These are phyloP conservation scores for Ceratobasidium sp. DNA, from an alignment of 1,284 basidiomycete genomes.

Conservation along the genomic window DNA sequence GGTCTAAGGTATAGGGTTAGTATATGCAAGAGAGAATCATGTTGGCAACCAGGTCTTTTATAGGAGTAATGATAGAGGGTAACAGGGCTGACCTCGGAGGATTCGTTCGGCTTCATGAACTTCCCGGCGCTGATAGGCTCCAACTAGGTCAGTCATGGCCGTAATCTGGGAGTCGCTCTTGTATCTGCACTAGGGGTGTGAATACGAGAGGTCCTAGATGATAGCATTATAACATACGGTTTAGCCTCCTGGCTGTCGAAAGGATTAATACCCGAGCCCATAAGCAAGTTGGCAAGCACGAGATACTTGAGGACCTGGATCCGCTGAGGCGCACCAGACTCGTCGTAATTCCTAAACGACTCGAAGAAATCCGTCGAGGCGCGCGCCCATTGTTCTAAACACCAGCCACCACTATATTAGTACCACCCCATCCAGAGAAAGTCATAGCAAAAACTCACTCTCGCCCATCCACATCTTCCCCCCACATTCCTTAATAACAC, in stretches of 20 bases:
- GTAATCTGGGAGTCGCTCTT: slow-evolving; percentile 97
- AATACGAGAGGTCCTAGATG: not conserved
- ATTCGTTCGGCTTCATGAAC: slow-evolving; percentile 98
- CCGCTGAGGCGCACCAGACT: slow-evolving; percentile 95
- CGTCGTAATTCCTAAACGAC: slow-evolving; percentile 98
- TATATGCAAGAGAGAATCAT: slow-evolving; percentile 20
- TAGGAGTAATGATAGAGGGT: slow-evolving; percentile 17
- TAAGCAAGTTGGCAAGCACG: slow-evolving; percentile 98
- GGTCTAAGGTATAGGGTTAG: slow-evolving; percentile 68
- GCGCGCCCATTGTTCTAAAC: slow-evolving; percentile 90
- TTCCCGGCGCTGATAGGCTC: slow-evolving; percentile 95
- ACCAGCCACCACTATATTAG: slow-evolving; percentile 5
- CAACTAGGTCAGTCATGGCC: slow-evolving; percentile 97
- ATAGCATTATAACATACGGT: slow-evolving; percentile 66
- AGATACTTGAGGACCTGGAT: slow-evolving; percentile 99
- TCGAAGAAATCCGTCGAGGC: slow-evolving; percentile 99
- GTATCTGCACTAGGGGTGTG: slow-evolving; percentile 69
- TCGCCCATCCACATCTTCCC: slow-evolving; percentile 99
- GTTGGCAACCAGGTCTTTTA: not conserved
- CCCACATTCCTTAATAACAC: slow-evolving; percentile 98
- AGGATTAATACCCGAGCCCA: slow-evolving; percentile 97
- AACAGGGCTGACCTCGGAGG: slow-evolving; percentile 72
- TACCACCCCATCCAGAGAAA: not conserved
- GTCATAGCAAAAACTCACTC: slow-evolving; percentile 69
- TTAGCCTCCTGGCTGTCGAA: slow-evolving; percentile 99